Evolutionary conservation across 345 rosid genomes (phyloP), one percentile per base, ranked within the genome.

Genomic region (Aethionema arabicum): DNA sequence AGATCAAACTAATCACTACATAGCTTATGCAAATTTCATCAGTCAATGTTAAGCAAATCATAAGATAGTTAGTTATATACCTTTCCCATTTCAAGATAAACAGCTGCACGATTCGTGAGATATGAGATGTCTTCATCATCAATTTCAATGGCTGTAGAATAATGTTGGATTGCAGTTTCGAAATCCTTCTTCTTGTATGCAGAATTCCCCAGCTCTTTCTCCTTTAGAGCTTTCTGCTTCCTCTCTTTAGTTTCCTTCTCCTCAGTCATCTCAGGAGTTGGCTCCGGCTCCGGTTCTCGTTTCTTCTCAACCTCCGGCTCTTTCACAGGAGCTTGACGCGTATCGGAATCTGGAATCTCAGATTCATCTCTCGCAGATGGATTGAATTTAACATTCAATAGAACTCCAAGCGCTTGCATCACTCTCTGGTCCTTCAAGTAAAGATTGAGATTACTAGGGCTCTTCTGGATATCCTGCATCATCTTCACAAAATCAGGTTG

Each of bases 401-500:
- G 46, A 68, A 85, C 98, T 15, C 91, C 95, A 58, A 92, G 67
- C 0, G 98, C 85, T 54, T 89, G 93, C 95, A 87, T 86, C 68
- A 92, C 98, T 59, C 95, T 79, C 81, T 82, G 88, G 43, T 90
- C 99, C 45, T 87, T 78, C 78, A 89, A 61, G 63, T 82, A 77
- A 52, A 80, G 55, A 67, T 86, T 92, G 62, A 91, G 67, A 71
- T 76, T 85, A 69, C 49, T 84, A 44, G 97, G 97, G 64, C 81
- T 87, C 61, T 59, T 87, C 74, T 92, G 99, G 40, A 92, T 82
- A 2, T 89, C 96, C 77, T 84, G 82, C 95, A 92, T 92, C 86
- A 83, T 82, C 56, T 66, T 81, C 6, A 87, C 79, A 52, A 84
- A 92, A 74, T 92, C 97, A 2, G 91, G 90, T 71, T 89, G 91